Percentiles rank a stretch among this genome's conserved stretches.
phyloP scores from a whole-genome alignment of 202 grass and related monocot species.

The Eragrostis tef region DNA sequence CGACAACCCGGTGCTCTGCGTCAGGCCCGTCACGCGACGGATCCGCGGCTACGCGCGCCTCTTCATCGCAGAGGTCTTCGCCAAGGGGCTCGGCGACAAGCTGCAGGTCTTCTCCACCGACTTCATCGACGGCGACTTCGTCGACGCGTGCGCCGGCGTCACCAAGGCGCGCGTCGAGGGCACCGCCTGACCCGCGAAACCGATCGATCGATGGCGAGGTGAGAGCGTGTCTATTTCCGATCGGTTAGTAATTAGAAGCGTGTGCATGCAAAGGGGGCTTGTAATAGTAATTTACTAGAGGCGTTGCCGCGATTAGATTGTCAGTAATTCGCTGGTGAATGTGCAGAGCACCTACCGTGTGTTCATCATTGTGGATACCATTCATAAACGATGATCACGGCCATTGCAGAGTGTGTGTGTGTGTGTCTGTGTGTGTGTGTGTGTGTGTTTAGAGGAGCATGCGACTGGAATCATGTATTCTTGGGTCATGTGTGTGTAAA shows the following conservation, averaged over 20 bases:
- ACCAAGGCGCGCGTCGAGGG: constrained; percentile 77
- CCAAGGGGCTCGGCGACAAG: constrained; percentile 61
- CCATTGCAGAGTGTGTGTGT: too few species aligned
- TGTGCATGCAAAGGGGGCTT: background rate
- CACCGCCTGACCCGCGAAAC: constrained; percentile 44
- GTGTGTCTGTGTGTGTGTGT: too few species aligned
- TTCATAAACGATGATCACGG: too few species aligned
- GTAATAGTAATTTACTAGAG: background rate
- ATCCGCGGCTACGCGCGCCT: constrained; percentile 62
- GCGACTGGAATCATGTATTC: background rate
- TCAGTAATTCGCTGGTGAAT: background rate
- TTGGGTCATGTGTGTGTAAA: background rate
- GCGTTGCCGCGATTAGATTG: background rate
- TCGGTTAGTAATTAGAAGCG: background rate
- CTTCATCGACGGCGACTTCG: constrained; percentile 87
- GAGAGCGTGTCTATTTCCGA: background rate
- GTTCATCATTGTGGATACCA: background rate
- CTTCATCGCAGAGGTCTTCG: constrained; percentile 73
- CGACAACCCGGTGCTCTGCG: constrained; percentile 88
- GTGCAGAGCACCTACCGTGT: background rate
- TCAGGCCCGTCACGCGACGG: constrained; percentile 63
- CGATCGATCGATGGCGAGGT: background rate
- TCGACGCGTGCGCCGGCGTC: constrained; percentile 80
- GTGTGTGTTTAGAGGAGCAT: too few species aligned
- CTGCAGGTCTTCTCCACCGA: constrained; percentile 89